phyloP scores from a whole-genome alignment of 257 asterid genomes.

The Prunella vulgaris region DNA sequence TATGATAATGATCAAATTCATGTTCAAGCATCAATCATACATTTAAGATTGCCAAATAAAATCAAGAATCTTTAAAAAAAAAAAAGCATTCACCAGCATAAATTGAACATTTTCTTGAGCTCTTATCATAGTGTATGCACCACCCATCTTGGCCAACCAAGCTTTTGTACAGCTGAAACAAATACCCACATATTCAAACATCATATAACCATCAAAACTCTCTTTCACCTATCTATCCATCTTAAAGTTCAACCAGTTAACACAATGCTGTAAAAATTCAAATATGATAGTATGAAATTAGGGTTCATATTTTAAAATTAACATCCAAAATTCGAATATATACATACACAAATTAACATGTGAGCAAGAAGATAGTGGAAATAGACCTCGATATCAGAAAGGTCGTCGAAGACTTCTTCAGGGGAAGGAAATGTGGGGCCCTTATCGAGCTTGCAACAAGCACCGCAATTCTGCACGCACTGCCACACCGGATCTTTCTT shows the following conservation, averaged over 20 bases:
- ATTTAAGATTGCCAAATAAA: neutral
- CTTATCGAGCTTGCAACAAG: slow-evolving; percentile 89
- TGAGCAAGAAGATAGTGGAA: neutral
- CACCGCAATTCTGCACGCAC: slow-evolving; percentile 81
- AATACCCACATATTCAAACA: slow-evolving; percentile 16
- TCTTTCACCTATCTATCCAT: neutral
- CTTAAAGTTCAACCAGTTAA: neutral
- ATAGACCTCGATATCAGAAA: slow-evolving; percentile 71
- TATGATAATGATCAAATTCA: neutral
- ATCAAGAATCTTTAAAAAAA: neutral
- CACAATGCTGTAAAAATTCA: neutral
- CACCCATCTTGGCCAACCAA: slow-evolving; percentile 92
- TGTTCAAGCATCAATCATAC: neutral
- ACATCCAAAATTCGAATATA: neutral
- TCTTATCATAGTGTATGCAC: slow-evolving; percentile 83
- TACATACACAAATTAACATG: neutral
- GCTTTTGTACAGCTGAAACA: slow-evolving; percentile 62
- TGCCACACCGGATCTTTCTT: slow-evolving; percentile 74
- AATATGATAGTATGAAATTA: neutral
- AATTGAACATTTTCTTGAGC: slow-evolving; percentile 70
- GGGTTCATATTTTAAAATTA: neutral
- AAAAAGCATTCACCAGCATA: slow-evolving; percentile 53
- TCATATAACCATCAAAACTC: neutral
- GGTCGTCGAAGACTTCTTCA: slow-evolving; percentile 76
- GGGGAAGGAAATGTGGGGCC: slow-evolving; percentile 79